A percentile compares a stretch with the other conserved stretches of the same genome.
Evolutionary conservation across 306 rosid species (phyloP).

Genomic region (Prinsepia uniflora): DNA sequence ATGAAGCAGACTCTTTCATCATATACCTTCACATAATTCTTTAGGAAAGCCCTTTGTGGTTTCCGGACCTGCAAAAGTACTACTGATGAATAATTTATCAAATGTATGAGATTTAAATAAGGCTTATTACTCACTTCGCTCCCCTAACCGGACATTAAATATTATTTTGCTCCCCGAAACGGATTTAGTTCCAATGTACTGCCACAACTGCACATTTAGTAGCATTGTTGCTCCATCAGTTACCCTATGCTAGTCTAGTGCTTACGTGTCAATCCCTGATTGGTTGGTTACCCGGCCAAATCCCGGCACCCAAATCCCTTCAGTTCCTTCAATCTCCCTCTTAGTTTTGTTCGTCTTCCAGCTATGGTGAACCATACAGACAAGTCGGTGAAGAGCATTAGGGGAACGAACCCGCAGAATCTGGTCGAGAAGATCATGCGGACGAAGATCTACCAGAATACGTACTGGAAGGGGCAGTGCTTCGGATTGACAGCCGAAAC

Average conservation of each 20-base stretch:
- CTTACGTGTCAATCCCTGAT: too few species aligned
- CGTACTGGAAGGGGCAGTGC: conserved; percentile 96
- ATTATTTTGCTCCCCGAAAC: too few species aligned
- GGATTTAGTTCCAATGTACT: too few species aligned
- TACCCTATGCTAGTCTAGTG: too few species aligned
- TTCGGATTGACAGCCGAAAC: conserved; percentile 97
- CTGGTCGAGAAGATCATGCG: conserved; percentile 91
- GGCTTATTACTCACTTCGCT: too few species aligned
- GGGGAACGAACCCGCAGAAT: conserved; percentile 96
- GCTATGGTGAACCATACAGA: conserved; percentile 93
- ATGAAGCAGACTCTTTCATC: not conserved
- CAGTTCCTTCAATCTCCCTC: not conserved
- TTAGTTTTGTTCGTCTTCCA: not conserved
- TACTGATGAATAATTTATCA: not conserved
- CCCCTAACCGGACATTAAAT: too few species aligned
- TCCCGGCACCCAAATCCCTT: not conserved
- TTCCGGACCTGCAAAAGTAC: conserved; percentile 62
- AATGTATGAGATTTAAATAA: too few species aligned
- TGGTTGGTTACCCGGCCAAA: too few species aligned
- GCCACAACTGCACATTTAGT: too few species aligned
- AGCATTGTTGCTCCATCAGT: too few species aligned
- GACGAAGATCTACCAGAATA: conserved; percentile 88
- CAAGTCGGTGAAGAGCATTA: conserved; percentile 84
- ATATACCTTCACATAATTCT: conserved; percentile 87
- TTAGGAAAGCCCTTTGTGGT: conserved; percentile 84